These are phyloP conservation scores for Quercus agrifolia DNA, from an alignment of 306 rosid genomes.

Conservation along the genomic window DNA sequence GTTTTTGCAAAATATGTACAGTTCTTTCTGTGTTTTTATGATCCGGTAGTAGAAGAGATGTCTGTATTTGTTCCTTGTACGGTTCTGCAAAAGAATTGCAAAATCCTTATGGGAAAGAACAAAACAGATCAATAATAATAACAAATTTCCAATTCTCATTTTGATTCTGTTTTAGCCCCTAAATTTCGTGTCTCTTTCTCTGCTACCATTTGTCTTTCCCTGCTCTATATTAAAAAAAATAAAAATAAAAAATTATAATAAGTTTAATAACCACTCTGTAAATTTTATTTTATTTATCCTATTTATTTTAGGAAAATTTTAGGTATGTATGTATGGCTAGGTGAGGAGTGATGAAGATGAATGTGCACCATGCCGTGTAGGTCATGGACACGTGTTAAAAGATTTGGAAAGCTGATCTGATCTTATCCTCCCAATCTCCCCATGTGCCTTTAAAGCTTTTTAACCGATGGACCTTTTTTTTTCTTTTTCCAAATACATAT, in stretches of 20 bases:
- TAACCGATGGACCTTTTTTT: slow-evolving; percentile 15
- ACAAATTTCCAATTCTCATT: slow-evolving; percentile 15
- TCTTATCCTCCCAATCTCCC: not conserved
- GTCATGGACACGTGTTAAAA: slow-evolving; percentile 50
- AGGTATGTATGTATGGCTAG: not conserved
- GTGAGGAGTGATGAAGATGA: slow-evolving; percentile 19
- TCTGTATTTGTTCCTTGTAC: slow-evolving; percentile 40
- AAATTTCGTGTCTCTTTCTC: slow-evolving; percentile 37
- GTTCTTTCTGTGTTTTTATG: slow-evolving; percentile 5
- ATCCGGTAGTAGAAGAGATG: slow-evolving; percentile 12
- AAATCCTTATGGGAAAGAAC: slow-evolving; percentile 35
- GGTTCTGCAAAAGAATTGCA: slow-evolving; percentile 28
- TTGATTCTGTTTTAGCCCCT: slow-evolving; percentile 23
- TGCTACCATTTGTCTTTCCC: slow-evolving; percentile 18
- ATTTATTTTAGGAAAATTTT: slow-evolving; percentile 1
- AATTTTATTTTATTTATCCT: not conserved
- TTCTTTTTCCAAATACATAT: slow-evolving; percentile 36
- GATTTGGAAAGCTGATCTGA: slow-evolving; percentile 32
- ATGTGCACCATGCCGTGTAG: slow-evolving; percentile 33
- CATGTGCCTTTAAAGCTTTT: slow-evolving; percentile 41
- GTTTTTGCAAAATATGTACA: slow-evolving; percentile 32
- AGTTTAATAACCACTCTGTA: too few species aligned
- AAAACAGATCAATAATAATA: slow-evolving; percentile 23
- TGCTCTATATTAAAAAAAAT: too few species aligned
- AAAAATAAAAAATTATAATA: too few species aligned